These are phyloP conservation scores for Phialemonium atrogriseum DNA, from an alignment of 2,329 filamentous ascomycete genomes.

Conservation along the genomic window DNA sequence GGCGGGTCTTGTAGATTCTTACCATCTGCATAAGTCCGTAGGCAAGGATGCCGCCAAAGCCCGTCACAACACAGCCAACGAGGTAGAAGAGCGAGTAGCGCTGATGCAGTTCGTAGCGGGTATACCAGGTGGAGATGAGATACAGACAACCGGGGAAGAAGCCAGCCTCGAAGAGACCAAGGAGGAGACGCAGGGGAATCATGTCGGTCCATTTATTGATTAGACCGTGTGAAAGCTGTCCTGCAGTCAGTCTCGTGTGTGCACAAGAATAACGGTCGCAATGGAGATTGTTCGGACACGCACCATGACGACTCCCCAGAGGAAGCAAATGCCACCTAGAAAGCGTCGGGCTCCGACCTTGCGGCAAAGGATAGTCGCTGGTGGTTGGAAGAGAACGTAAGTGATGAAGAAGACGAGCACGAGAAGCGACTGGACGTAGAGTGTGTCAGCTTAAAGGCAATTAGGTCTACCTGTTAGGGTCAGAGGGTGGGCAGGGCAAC, in stretches of 20 bases:
- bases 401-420: slow-evolving; percentile 56
- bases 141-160: slow-evolving; percentile 47
- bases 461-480: too few species aligned
- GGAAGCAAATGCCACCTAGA: slow-evolving; percentile 52
- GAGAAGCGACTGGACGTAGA: too few species aligned
- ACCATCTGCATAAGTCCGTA: slow-evolving; percentile 25
- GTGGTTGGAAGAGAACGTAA: slow-evolving; percentile 53
- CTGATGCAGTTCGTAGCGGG: slow-evolving; percentile 54
- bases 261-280: too few species aligned
- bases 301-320: slow-evolving; percentile 18
- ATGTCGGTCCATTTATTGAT: slow-evolving; percentile 10
- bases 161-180: slow-evolving; percentile 48
- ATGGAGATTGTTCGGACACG: too few species aligned
- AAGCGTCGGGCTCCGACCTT: slow-evolving; percentile 52
- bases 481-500: too few species aligned
- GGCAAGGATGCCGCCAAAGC: slow-evolving; percentile 17
- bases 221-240: too few species aligned
- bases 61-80: slow-evolving; percentile 18
- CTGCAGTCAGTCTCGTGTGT: too few species aligned
- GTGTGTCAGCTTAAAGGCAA: too few species aligned
- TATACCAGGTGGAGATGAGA: slow-evolving; percentile 61
- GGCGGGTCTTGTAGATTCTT: too few species aligned
- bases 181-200: slow-evolving; percentile 25
- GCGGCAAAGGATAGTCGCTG: slow-evolving; percentile 57
- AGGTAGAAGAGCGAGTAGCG: slow-evolving; percentile 31